phyloP scores from a whole-genome alignment of 2,329 filamentous ascomycete genomes.

The Alternaria sp. region DNA sequence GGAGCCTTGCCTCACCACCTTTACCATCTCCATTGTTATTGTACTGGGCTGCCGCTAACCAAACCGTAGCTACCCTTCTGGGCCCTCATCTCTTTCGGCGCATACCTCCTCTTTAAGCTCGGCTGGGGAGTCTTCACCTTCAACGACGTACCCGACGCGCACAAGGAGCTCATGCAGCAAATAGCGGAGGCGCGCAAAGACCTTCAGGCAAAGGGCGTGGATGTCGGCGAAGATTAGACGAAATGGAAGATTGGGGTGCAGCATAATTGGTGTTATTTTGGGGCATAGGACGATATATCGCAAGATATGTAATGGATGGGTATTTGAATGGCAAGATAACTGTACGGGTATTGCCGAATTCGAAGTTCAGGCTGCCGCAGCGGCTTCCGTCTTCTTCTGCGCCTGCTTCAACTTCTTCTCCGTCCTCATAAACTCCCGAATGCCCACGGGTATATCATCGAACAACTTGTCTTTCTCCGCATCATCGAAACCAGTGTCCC shows the following conservation, averaged over 20 bases:
- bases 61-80: slow-evolving; percentile 81
- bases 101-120: slow-evolving; percentile 88
- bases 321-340: slow-evolving; percentile 8
- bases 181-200: slow-evolving; percentile 79
- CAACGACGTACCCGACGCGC: slow-evolving; percentile 91
- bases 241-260: not conserved
- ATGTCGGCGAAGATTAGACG: slow-evolving; percentile 67
- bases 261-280: slow-evolving; percentile 6
- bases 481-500: slow-evolving; percentile 49
- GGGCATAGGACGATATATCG: not conserved
- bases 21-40: not conserved
- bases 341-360: not conserved
- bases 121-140: slow-evolving; percentile 94
- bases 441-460: slow-evolving; percentile 83
- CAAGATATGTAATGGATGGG: slow-evolving; percentile 8
- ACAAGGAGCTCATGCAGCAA: slow-evolving; percentile 86
- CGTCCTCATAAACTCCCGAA: slow-evolving; percentile 95
- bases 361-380: slow-evolving; percentile 14
- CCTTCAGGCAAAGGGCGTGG: slow-evolving; percentile 74
- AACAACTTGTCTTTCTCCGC: slow-evolving; percentile 70
- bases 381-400: slow-evolving; percentile 65
- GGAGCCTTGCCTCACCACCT: not conserved
- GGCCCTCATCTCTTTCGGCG: slow-evolving; percentile 87
- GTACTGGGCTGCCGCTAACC: slow-evolving; percentile 7
- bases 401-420: slow-evolving; percentile 88